Evolutionary conservation across 805 yeast genomes (phyloP), one percentile per base, ranked within the genome.

Genomic region (Candida michaelii): DNA sequence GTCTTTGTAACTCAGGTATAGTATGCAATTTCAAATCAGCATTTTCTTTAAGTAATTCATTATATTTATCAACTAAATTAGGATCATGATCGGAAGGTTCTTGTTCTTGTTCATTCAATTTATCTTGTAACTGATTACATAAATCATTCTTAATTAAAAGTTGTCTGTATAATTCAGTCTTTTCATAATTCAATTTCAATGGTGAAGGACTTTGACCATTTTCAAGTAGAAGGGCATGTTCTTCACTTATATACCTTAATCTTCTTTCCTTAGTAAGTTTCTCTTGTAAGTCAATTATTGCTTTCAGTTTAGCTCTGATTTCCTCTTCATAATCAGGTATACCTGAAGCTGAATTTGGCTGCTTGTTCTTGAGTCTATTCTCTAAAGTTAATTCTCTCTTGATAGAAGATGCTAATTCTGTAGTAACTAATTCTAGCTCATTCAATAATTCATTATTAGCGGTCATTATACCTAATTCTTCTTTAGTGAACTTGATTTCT

Each of bases 381-480:
- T 83, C 89, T 34, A 85, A 56, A 14, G 67, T 58, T n/a, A 84
- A 66, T 56, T 86, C 95, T 30, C 93, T 66, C 41, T 78, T 75
- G 35, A 85, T 83, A 0, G 90, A 81, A 17, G 78, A 78, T 0
- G 89, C 90, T 38, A 86, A 66, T 53, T 85, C 95, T 18, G 77
- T 75, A 1, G 90, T 82, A 1, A 86, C 82, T 17, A 84, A 54
- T 45, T 82, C 83, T 30, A 86, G 61, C 54, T 85, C 91, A 42
- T 75, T 72, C 51, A 83, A 67, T 30, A 85, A 59, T 18, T 73
- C 76, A 38, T 71, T 71, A 47, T 80, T 83, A 40, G 84, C 79
- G 27, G 70, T 76, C 65, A 85, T 69, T 6, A 84, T 65, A 1
- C 82, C 80, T 40, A 82, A 57, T 50, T 85, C 89, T 16, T 80